These are phyloP conservation scores for Candida montana DNA, from an alignment of 805 yeast genomes.

Conservation along the genomic window DNA sequence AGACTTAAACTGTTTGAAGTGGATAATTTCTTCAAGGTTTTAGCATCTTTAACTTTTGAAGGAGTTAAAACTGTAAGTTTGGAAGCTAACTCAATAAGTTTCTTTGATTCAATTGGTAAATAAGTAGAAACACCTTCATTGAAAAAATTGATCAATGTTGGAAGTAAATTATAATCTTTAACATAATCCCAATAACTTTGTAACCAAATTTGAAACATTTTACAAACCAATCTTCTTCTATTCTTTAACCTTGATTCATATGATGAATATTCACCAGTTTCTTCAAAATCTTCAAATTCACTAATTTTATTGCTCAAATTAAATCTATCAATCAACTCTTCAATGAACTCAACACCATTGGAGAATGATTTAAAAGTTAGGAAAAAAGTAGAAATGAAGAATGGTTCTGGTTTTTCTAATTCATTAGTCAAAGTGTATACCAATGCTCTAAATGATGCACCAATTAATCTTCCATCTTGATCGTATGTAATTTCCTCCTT, in stretches of 20 bases:
- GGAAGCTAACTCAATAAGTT: constrained; percentile 57
- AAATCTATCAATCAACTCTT: constrained; percentile 61
- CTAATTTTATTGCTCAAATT: constrained; percentile 40
- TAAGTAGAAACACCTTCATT: constrained; percentile 64
- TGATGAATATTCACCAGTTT: constrained; percentile 34
- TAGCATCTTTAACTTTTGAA: constrained; percentile 31
- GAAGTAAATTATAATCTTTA: constrained; percentile 52
- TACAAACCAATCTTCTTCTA: constrained; percentile 62
- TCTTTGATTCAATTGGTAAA: constrained; percentile 62
- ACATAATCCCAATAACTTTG: constrained; percentile 82
- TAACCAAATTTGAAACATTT: constrained; percentile 76
- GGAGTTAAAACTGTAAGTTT: constrained; percentile 52
- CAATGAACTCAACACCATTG: constrained; percentile 58
- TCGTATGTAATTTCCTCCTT: constrained; percentile 47
- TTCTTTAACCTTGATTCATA: constrained; percentile 37
- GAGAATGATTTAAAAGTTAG: constrained; percentile 72
- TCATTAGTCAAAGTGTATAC: constrained; percentile 66
- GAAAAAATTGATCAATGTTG: constrained; percentile 71
- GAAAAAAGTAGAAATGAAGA: constrained; percentile 69
- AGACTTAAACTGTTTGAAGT: constrained; percentile 1
- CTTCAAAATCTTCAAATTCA: constrained; percentile 28
- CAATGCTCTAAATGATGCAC: constrained; percentile 68
- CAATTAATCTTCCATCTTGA: constrained; percentile 47
- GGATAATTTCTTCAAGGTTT: not conserved
- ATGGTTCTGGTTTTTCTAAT: constrained; percentile 53